Evolutionary conservation across 148 eudicot species (phyloP), one percentile per base, ranked within the genome.

Genomic region (Amaranthus hypochondriacus): DNA sequence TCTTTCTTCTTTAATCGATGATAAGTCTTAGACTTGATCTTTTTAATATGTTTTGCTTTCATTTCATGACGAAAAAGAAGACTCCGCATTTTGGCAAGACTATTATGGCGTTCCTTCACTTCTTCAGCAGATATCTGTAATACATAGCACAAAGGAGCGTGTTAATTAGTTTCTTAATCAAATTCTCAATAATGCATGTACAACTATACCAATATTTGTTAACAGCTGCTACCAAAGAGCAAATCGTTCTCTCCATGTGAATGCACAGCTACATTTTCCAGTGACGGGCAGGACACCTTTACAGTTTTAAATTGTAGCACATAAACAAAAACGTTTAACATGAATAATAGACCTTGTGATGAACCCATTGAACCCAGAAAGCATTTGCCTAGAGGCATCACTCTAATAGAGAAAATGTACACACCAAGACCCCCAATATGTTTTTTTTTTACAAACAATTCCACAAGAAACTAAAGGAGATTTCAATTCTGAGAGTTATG

Each of bases 61-160:
- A 96, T 47, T 77, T 96, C 99, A 76, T 96, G 97, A 28, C 83
- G 90, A 72, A 92, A 95, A 75, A 96, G 94, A 71, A 96, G 87
- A 79, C 84, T 86, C 6, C 97, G 91, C 97, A 92, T 89, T 83
- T 96, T 92, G n/a, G 97, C 94, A 74, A 88, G 89, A 66, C 83
- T 87, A 57, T 83, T 76, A 77, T 89, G 89, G 42, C 85, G 92
- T 9, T 92, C 94, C 81, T 81, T 87, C 76, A 89, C 94, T 59
- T 96, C 99, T 84, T 90, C 91, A 44, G 84, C 73, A 50, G 94
- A 86, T 64, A 92, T 58, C 99, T 96, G 84, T 15, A 67, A 77
- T 62, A 50, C 71, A 80, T 57, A 55, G 64, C 44, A 42, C 75
- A 79, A 58, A 71, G 47, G 47, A 48, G 68, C 48, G 48, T 28